Percentiles rank a stretch among this genome's conserved stretches.
These are phyloP conservation scores for Dianthus caryophyllus DNA, from an alignment of 148 eudicot species.

Conservation along the genomic window DNA sequence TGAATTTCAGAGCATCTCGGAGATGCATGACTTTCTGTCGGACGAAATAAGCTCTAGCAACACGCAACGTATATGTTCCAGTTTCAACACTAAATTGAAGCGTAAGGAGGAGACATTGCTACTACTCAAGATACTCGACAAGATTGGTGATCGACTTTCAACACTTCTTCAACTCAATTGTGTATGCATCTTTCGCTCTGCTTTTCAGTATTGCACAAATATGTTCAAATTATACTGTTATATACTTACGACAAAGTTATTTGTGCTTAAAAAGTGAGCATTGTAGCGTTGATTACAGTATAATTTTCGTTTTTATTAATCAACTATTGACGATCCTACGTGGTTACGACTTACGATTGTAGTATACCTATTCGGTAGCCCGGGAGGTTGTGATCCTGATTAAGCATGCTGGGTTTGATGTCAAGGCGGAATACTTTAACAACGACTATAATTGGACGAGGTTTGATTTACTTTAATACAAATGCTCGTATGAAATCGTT, in stretches of 20 bases:
- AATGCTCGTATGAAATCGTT: no score
- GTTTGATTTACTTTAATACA: no score
- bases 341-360: neutral
- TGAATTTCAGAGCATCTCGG: no score
- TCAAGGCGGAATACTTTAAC: neutral
- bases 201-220: neutral
- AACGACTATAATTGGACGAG: neutral
- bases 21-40: no score
- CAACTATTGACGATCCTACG: neutral
- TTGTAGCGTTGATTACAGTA: neutral
- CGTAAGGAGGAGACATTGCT: no score
- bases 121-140: no score
- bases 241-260: neutral
- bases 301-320: neutral
- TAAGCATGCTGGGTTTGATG: constrained; percentile 2
- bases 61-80: no score
- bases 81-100: no score
- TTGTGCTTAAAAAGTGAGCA: neutral
- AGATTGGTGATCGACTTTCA: neutral
- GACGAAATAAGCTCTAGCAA: no score
- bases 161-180: neutral
- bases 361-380: neutral
- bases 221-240: no score
- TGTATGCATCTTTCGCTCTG: neutral
- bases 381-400: neutral